Conservation (phyloP, 1,284 basidiomycete species). For the Apiotrichum veenhuisii region DNA sequence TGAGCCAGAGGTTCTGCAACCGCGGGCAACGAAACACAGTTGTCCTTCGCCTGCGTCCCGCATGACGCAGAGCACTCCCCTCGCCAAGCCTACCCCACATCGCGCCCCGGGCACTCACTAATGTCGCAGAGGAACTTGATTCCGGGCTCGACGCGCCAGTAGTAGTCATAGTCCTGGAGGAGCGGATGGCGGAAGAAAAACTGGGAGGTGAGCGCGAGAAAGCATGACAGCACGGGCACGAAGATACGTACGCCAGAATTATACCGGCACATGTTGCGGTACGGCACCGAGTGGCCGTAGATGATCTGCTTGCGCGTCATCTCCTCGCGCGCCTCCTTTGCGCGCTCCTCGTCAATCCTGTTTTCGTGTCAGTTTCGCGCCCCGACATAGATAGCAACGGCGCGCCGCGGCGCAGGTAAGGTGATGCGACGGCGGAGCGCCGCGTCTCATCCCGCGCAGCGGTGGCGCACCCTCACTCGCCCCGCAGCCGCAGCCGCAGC, state of each 20-base stretch:
- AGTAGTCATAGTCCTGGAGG: conserved; percentile 77
- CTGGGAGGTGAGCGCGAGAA: conserved; percentile 40
- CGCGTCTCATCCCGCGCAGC: too few species aligned
- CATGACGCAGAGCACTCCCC: too few species aligned
- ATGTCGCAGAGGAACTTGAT: conserved; percentile 74
- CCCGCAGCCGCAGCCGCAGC: neutral
- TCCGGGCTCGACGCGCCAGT: conserved; percentile 81
- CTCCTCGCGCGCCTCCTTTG: conserved; percentile 59
- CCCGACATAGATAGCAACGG: too few species aligned
- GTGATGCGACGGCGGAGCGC: too few species aligned
- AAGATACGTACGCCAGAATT: conserved; percentile 81
- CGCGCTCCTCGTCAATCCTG: conserved; percentile 66
- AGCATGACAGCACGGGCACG: conserved; percentile 3
- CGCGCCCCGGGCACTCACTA: conserved; percentile 24
- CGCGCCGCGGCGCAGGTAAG: too few species aligned
- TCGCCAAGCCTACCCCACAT: too few species aligned
- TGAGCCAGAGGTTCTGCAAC: too few species aligned
- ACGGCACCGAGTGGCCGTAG: conserved; percentile 69
- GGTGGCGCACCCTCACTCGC: too few species aligned
- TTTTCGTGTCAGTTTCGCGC: neutral
- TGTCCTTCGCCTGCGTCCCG: too few species aligned
- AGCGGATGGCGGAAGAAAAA: conserved; percentile 77
- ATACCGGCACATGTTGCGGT: conserved; percentile 76
- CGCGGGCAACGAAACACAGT: too few species aligned
- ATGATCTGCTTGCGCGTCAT: conserved; percentile 78